Conservation (phyloP, 495 filamentous ascomycete genomes). For the Trypethelium eluteriae region DNA sequence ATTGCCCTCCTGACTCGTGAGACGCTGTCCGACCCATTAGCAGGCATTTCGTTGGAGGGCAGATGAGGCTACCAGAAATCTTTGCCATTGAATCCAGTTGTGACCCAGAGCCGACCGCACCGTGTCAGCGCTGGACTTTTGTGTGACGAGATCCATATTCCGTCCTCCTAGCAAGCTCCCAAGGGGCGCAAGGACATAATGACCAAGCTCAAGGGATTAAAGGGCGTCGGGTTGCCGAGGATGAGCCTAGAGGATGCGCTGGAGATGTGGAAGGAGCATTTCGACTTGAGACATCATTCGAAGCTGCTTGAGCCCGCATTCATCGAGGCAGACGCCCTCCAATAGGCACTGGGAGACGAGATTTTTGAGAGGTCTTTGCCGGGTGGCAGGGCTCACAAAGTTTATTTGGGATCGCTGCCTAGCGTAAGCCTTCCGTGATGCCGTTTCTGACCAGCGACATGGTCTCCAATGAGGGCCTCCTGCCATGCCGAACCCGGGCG, state of each 20-base stretch:
- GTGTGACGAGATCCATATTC: constrained; percentile 8
- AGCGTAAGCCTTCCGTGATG: background rate
- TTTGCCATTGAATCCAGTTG: constrained; percentile 5
- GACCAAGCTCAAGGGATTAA: background rate
- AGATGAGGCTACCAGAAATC: background rate
- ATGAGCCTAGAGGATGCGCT: background rate
- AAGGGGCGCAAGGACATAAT: background rate
- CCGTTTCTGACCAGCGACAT: background rate
- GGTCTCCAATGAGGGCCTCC: background rate
- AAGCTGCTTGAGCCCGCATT: background rate
- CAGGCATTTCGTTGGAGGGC: background rate
- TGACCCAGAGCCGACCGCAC: constrained; percentile 2
- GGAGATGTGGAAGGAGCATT: background rate
- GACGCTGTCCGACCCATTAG: background rate
- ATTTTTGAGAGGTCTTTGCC: no score
- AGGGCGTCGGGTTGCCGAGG: background rate
- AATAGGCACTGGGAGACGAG: no score
- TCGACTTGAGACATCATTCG: background rate
- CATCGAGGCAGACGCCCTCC: no score
- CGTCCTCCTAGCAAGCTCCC: background rate
- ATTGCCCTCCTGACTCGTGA: constrained; percentile 7
- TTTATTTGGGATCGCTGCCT: background rate
- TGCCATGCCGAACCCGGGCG: background rate
- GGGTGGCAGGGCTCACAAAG: background rate
- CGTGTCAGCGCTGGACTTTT: constrained; percentile 4